Evolutionary conservation across 257 asterid species (phyloP).

Genomic region (Solanum gandarillasii): DNA sequence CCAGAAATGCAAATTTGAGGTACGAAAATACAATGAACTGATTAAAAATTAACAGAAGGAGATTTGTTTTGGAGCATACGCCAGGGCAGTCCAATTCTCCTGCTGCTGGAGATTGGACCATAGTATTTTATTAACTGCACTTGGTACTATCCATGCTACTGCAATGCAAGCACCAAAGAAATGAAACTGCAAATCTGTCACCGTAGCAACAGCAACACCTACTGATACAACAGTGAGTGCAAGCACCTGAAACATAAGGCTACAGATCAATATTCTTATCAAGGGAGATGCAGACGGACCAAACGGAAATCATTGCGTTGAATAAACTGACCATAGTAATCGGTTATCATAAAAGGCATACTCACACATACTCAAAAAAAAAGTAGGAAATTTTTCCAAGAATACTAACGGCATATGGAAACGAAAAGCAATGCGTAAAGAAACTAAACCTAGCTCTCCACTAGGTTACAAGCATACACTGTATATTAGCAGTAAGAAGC

Average conservation of each 20-base stretch:
- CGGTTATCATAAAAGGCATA: background rate
- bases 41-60: background rate
- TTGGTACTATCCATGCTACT: constrained; percentile 87
- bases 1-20: background rate
- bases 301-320: background rate
- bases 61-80: constrained; percentile 35
- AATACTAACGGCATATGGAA: background rate
- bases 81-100: constrained; percentile 90
- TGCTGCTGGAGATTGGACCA: constrained; percentile 98
- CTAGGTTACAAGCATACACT: background rate
- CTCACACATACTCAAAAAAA: background rate
- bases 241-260: constrained; percentile 47
- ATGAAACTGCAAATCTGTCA: constrained; percentile 89
- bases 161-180: constrained; percentile 93
- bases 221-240: constrained; percentile 77
- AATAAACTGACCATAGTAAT: background rate
- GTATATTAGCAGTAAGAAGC: background rate
- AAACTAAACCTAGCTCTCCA: background rate
- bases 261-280: background rate
- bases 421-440: background rate
- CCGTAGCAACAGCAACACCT: constrained; percentile 93
- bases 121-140: constrained; percentile 81
- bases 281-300: background rate
- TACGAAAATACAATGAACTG: background rate
- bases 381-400: background rate